Conservation (phyloP, 2,329 filamentous ascomycete genomes). For the Pseudopyrenochaeta lycopersici region DNA sequence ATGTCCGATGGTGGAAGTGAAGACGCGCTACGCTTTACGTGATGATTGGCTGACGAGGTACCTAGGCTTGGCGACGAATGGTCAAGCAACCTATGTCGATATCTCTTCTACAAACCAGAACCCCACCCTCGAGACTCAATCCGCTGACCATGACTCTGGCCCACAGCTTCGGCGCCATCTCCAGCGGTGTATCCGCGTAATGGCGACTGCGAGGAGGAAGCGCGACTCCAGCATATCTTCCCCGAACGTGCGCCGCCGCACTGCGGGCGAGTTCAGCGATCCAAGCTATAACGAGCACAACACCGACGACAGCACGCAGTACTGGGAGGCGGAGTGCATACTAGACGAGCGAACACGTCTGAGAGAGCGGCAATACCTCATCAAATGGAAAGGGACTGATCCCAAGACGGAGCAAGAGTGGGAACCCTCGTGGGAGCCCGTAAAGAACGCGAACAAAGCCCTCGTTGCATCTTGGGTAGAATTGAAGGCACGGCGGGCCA, state of each 20-base stretch:
- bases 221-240: constrained; percentile 17
- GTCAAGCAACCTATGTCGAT: constrained; percentile 7
- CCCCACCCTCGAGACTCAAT: background rate
- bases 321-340: constrained; percentile 25
- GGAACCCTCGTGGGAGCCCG: constrained; percentile 62
- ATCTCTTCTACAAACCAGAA: background rate
- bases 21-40: background rate
- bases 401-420: constrained; percentile 59
- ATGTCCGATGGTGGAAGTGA: too few relatives aligned
- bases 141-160: constrained; percentile 31
- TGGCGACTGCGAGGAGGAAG: constrained; percentile 37
- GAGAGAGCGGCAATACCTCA: constrained; percentile 54
- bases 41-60: constrained; percentile 16
- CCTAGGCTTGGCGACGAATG: constrained; percentile 5
- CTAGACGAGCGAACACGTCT: constrained; percentile 27
- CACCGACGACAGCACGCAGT: background rate
- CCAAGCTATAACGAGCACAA: constrained; percentile 12
- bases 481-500: constrained; percentile 3
- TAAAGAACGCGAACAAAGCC: constrained; percentile 42
- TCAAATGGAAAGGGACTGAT: constrained; percentile 65
- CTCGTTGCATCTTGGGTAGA: constrained; percentile 44
- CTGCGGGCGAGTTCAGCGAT: constrained; percentile 19
- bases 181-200: constrained; percentile 33
- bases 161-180: background rate
- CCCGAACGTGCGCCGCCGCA: constrained; percentile 28